A percentile compares a stretch with the other conserved stretches of the same genome.
Conservation (phyloP, 1,284 basidiomycete species). For the Chondrostereum purpureum region DNA sequence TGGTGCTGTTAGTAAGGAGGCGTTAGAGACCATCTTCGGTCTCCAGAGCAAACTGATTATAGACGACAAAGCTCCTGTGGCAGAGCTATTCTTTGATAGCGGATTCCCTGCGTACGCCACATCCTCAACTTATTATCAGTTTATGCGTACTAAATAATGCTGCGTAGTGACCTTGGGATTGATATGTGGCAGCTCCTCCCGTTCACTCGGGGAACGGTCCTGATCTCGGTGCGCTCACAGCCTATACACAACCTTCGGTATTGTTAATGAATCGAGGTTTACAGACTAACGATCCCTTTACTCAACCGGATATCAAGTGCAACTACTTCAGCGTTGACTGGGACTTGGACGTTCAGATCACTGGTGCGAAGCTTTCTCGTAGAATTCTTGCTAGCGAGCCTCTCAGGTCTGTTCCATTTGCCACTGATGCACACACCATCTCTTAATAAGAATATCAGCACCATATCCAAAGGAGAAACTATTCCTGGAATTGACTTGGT, state of each 20-base stretch:
- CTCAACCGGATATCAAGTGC: slow-evolving; percentile 36
- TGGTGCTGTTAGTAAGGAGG: slow-evolving; percentile 29
- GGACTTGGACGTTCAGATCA: slow-evolving; percentile 44
- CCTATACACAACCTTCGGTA: background rate
- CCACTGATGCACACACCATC: background rate
- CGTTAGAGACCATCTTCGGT: slow-evolving; percentile 33
- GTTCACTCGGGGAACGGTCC: slow-evolving; percentile 44
- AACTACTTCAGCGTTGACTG: slow-evolving; percentile 44
- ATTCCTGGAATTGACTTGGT: slow-evolving; percentile 16
- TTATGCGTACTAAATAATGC: background rate
- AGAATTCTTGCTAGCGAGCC: slow-evolving; percentile 36
- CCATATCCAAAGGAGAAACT: slow-evolving; percentile 15
- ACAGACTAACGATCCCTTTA: slow-evolving; percentile 39
- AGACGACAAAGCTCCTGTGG: slow-evolving; percentile 42
- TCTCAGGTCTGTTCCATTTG: slow-evolving; percentile 24
- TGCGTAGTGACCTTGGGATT: slow-evolving; percentile 35
- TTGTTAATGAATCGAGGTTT: background rate
- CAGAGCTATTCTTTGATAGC: slow-evolving; percentile 35
- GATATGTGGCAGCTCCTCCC: slow-evolving; percentile 48
- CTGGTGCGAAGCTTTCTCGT: slow-evolving; percentile 38
- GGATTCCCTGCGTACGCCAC: slow-evolving; percentile 32
- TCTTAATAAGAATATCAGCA: slow-evolving; percentile 1
- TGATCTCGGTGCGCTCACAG: slow-evolving; percentile 34
- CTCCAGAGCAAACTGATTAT: slow-evolving; percentile 39
- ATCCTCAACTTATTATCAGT: background rate